Evolutionary conservation across 75 land plant species (phyloP), one percentile per base, ranked within the genome.

Genomic region (Adiantum capillusveneris): DNA sequence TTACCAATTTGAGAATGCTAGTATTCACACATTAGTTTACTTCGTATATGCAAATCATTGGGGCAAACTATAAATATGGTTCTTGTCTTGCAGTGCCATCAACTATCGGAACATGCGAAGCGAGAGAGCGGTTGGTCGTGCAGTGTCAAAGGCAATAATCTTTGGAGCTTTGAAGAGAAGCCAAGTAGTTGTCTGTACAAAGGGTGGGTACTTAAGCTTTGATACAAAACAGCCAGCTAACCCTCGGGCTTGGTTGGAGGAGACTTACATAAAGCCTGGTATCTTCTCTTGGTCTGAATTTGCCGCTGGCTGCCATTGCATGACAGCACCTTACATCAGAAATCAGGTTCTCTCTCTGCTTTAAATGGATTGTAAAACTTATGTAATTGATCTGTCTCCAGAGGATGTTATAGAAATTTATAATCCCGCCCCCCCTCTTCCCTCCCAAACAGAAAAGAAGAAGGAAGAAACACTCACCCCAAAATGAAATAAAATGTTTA

Each of bases 61-160:
- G n/a, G n/a, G n/a, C n/a, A n/a, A n/a, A n/a, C n/a, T n/a, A n/a
- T n/a, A n/a, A n/a, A n/a, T n/a, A n/a, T n/a, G n/a, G n/a, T n/a
- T n/a, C n/a, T n/a, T n/a, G n/a, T n/a, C n/a, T n/a, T n/a, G n/a
- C 64, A 68, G 69, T 29, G 70, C 70, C 31, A 60, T 68, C 18
- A 68, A 68, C 31, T 68, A 68, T 50, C 62, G 70, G 21, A 42
- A 41, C 21, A 68, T 53, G 29, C 49, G 70, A 49, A 68, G 70
- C 30, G 70, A 68, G 54, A 18, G 50, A 59, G 65, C 65, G n/a
- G 57, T 68, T 58, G 70, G 70, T 24, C 64, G 34, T 14, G 70
- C 70, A 30, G 27, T 68, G 25, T 13, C 39, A 30, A 39, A 31
- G 19, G 70, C 64, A 29, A 29, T 68, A 14, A 30, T 21, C 12